phyloP scores from a whole-genome alignment of 2,329 filamentous ascomycete genomes.

The Pseudocercospora vitis region DNA sequence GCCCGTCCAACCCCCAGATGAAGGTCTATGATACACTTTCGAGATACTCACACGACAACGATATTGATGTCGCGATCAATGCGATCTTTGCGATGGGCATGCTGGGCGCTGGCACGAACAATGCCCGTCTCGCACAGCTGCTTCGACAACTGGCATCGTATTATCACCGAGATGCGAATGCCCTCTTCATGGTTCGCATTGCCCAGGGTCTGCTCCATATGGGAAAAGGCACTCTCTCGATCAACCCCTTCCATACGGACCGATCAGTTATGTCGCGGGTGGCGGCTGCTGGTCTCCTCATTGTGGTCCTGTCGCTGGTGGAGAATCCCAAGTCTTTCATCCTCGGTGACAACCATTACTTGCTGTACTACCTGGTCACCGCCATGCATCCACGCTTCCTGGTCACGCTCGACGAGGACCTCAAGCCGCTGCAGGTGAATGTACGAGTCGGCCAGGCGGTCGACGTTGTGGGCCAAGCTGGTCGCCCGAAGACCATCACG shows the following conservation, averaged over 20 bases:
- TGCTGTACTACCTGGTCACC: conserved; percentile 94
- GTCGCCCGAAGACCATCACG: conserved; percentile 96
- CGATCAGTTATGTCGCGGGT: conserved; percentile 93
- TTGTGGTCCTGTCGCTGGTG: conserved; percentile 89
- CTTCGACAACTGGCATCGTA: conserved; percentile 94
- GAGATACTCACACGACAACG: conserved; percentile 96
- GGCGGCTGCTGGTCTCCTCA: conserved; percentile 81
- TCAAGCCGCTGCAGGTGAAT: conserved; percentile 91
- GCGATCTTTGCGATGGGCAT: conserved; percentile 99
- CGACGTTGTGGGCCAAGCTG: conserved; percentile 95
- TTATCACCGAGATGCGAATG: conserved; percentile 94
- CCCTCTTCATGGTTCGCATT: conserved; percentile 98
- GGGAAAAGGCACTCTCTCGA: conserved; percentile 95
- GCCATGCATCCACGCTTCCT: conserved; percentile 97
- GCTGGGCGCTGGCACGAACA: conserved; percentile 94
- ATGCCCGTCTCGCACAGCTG: conserved; percentile 90
- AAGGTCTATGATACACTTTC: conserved; percentile 99
- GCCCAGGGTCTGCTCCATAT: conserved; percentile 96
- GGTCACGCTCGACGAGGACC: conserved; percentile 89
- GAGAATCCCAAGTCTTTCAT: conserved; percentile 82
- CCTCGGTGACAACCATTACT: conserved; percentile 75
- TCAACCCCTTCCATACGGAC: conserved; percentile 99
- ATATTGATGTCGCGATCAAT: conserved; percentile 96
- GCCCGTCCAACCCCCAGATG: conserved; percentile 98
- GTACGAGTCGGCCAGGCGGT: conserved; percentile 97